Percentiles rank a stretch among this genome's conserved stretches.
Conservation (phyloP, 805 yeast species). For the Kurtzmaniella cleridarum region DNA sequence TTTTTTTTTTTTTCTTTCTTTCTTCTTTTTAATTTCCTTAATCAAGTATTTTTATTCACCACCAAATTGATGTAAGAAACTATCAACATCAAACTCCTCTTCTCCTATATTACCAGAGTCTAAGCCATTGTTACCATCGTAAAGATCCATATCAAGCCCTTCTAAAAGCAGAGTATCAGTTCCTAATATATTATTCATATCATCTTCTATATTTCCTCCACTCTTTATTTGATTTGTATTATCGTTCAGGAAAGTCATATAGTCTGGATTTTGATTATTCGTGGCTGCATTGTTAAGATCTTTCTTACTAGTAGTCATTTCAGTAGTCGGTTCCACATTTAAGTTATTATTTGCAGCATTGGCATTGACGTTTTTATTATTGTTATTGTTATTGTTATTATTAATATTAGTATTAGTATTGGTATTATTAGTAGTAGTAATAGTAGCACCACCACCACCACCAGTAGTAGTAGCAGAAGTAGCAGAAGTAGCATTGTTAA, state of each 20-base stretch:
- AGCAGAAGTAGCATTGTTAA: slow-evolving; percentile 30
- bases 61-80: slow-evolving; percentile 39
- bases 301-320: background rate
- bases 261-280: slow-evolving; percentile 2
- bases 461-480: slow-evolving; percentile 23
- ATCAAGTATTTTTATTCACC: slow-evolving; percentile 17
- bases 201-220: slow-evolving; percentile 16
- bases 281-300: background rate
- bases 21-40: background rate
- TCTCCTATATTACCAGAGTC: slow-evolving; percentile 19
- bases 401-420: background rate
- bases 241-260: slow-evolving; percentile 1
- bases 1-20: slow-evolving; percentile 3
- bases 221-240: slow-evolving; percentile 11
- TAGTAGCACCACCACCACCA: slow-evolving; percentile 5
- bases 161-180: slow-evolving; percentile 38
- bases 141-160: slow-evolving; percentile 36
- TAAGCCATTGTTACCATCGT: slow-evolving; percentile 22
- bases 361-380: slow-evolving; percentile 1
- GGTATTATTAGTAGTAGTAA: background rate
- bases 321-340: background rate
- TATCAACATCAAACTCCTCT: slow-evolving; percentile 42
- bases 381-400: slow-evolving; percentile 2
- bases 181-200: slow-evolving; percentile 32
- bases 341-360: slow-evolving; percentile 1